phyloP scores from a whole-genome alignment of 106 monocot species.

The Dendrobium officinale region DNA sequence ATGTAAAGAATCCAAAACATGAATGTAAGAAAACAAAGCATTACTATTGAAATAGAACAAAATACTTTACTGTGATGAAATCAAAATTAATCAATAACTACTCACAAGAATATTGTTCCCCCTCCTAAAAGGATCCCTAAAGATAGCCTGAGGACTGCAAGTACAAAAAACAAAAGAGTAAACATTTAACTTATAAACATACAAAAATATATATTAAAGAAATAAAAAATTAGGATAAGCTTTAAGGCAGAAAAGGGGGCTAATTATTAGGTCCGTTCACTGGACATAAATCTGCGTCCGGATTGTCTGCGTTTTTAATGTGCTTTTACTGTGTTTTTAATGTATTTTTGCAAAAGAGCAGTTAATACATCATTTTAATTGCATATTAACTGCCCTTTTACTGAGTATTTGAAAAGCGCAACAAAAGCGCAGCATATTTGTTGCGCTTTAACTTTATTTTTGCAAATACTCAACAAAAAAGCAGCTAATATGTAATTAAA shows the following conservation, averaged over 20 bases:
- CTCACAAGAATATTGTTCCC: conserved; percentile 67
- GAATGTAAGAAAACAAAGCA: neutral
- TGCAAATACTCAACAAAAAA: too few species aligned
- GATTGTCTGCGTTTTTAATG: too few species aligned
- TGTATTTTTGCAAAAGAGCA: too few species aligned
- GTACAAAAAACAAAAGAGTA: neutral
- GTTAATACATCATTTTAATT: too few species aligned
- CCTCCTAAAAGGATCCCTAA: conserved; percentile 67
- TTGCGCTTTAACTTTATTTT: too few species aligned
- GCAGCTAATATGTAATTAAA: too few species aligned
- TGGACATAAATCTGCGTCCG: too few species aligned
- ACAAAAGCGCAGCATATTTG: too few species aligned
- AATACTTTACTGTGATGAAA: neutral
- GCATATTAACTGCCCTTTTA: too few species aligned
- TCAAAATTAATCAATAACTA: neutral
- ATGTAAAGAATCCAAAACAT: neutral
- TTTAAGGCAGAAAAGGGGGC: neutral
- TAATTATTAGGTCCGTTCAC: too few species aligned
- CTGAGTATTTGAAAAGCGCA: too few species aligned
- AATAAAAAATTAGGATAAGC: neutral
- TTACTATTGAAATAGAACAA: neutral
- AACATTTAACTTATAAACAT: neutral
- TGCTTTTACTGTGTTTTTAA: too few species aligned
- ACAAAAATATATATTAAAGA: neutral
- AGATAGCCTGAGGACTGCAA: conserved; percentile 59